Evolutionary conservation across 2,329 filamentous ascomycete species (phyloP).

Genomic region (Diaporthe destruens): DNA sequence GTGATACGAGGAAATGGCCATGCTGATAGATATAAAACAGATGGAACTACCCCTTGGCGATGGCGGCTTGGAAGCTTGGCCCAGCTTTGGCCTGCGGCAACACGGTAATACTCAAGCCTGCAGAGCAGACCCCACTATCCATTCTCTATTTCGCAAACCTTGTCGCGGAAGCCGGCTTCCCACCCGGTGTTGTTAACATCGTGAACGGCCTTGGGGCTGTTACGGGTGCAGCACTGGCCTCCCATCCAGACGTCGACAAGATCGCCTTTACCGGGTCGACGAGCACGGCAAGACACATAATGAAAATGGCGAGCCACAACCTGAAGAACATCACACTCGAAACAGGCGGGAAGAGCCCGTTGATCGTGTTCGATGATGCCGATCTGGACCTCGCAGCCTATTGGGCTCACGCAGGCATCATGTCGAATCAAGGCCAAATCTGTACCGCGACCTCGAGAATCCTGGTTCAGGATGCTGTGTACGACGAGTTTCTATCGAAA

Average conservation of each 20-base stretch:
- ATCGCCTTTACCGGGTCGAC: conserved; percentile 80
- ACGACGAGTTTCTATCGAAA: conserved; percentile 70
- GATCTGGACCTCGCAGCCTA: conserved; percentile 74
- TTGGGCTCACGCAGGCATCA: conserved; percentile 58
- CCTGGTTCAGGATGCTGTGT: conserved; percentile 68
- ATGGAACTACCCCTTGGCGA: conserved; percentile 84
- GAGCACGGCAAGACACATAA: conserved; percentile 75
- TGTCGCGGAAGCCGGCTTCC: conserved; percentile 79
- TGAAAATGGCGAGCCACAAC: conserved; percentile 75
- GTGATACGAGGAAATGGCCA: background rate
- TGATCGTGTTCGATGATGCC: conserved; percentile 72
- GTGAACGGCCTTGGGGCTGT: conserved; percentile 76
- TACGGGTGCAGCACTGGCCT: conserved; percentile 73
- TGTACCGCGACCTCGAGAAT: conserved; percentile 72
- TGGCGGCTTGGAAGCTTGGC: conserved; percentile 83
- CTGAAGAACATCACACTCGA: conserved; percentile 73
- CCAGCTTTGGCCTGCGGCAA: conserved; percentile 75
- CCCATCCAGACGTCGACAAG: conserved; percentile 75
- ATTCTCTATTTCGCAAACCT: conserved; percentile 73
- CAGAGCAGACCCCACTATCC: conserved; percentile 74
- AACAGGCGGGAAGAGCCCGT: conserved; percentile 72
- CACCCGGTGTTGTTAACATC: conserved; percentile 80
- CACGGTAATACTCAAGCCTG: conserved; percentile 72
- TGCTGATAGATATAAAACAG: conserved; percentile 43
- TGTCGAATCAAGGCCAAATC: conserved; percentile 71